Base-by-base conservation (phyloP, 148 eudicot genomes). In the Cornus controversa region DNA sequence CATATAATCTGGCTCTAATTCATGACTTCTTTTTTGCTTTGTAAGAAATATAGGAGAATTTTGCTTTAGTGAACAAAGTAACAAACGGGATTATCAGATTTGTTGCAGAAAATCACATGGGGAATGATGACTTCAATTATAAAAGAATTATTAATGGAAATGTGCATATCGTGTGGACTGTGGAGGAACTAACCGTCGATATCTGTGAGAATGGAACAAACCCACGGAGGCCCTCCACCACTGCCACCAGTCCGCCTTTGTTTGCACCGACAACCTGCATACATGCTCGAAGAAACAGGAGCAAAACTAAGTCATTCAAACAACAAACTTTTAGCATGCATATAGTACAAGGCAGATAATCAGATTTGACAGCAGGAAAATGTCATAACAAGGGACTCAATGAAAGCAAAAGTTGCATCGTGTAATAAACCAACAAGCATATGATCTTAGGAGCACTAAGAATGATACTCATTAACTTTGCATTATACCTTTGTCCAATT, bases 121-220 rank as follows among this genome's bases (percentile, higher is more conserved):
- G 77, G 10, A 29, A 40, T 42, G 69, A 65, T 64, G 31, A 13
- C 24, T 65, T 64, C 57, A 37, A 42, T 11, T 14, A 22, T 26
- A 47, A 11, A 69, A 71, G 23, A 73, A 36, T 40, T 22, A 65
- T 22, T 8, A 5, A 7, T 58, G 13, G 37, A 83, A 42, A 73
- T 23, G 0, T 45, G 58, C 24, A 69, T 66, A 26, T 66, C 64
- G 15, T 58, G 68, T 62, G 75, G 34, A 62, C 15, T 58, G 68
- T 62, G 75, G 34, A 62, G 62, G 75, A 75, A 84, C 94, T 82
- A 18, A 96, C 99, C 29, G 91, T 79, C 63, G 98, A 96, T 71
- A 93, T 84, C 80, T 96, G 99, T n/a, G 99, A 96, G 84, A 96
- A 96, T 64, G 99, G 99, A 86, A 96, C 91, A 82, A 96, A 96